Evolutionary conservation across 805 yeast genomes (phyloP).

Genomic region (Saccharomycopsis amapae): DNA sequence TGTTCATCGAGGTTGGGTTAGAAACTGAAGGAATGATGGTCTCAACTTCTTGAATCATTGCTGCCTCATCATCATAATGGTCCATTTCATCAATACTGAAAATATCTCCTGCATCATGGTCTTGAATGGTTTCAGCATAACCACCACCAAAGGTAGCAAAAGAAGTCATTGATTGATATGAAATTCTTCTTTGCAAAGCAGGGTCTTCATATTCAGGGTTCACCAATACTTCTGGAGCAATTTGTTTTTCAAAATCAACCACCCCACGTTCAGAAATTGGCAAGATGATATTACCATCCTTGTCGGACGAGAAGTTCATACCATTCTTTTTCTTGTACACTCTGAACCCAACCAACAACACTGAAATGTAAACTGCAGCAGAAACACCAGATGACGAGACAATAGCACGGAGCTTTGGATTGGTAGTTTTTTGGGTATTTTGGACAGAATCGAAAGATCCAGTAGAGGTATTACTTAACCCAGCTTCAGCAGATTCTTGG

Average conservation of each 20-base stretch:
- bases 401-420: slow-evolving; percentile 27
- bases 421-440: slow-evolving; percentile 26
- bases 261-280: slow-evolving; percentile 20
- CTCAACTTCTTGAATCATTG: slow-evolving; percentile 12
- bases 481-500: slow-evolving; percentile 23
- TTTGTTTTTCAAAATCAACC: slow-evolving; percentile 11
- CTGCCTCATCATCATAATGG: slow-evolving; percentile 1
- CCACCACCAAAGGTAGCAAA: slow-evolving; percentile 5
- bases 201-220: slow-evolving; percentile 19
- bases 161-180: slow-evolving; percentile 18
- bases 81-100: slow-evolving; percentile 8
- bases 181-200: slow-evolving; percentile 9
- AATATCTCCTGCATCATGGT: slow-evolving; percentile 4
- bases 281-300: slow-evolving; percentile 19
- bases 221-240: slow-evolving; percentile 10
- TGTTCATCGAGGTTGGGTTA: slow-evolving; percentile 6
- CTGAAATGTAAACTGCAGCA: slow-evolving; percentile 21
- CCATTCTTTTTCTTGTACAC: slow-evolving; percentile 25
- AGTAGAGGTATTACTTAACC: slow-evolving; percentile 18
- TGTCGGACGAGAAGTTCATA: slow-evolving; percentile 7
- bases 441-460: slow-evolving; percentile 22
- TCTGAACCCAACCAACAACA: slow-evolving; percentile 26
- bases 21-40: slow-evolving; percentile 17
- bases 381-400: slow-evolving; percentile 22
- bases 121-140: background rate